A percentile compares a stretch with the other conserved stretches of the same genome.
These are phyloP conservation scores for Aspergillus proliferans DNA, from an alignment of 2,329 filamentous ascomycete species.

Conservation along the genomic window DNA sequence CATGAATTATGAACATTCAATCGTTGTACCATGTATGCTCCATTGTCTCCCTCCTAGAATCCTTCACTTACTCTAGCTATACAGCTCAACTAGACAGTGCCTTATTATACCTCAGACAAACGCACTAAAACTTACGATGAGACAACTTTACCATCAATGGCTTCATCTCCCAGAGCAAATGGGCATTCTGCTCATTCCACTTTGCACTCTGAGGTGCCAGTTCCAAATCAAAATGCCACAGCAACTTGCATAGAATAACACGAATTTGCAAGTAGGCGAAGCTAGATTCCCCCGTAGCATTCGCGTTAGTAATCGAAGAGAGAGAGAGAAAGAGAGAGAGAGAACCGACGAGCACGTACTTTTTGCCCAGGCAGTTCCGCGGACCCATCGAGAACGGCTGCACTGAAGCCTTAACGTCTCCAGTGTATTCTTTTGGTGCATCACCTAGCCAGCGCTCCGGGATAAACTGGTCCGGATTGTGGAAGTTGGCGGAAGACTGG, in stretches of 20 bases:
- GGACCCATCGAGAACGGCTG: conserved; percentile 47
- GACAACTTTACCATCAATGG: conserved; percentile 12
- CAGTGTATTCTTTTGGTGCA: not conserved
- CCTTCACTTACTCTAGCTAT: no score
- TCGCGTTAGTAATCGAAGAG: not conserved
- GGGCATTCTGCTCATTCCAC: conserved; percentile 36
- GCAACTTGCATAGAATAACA: conserved; percentile 39
- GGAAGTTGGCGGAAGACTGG: no score
- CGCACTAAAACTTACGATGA: no score
- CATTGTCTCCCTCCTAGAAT: no score
- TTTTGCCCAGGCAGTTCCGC: conserved; percentile 46
- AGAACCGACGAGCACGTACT: conserved; percentile 15
- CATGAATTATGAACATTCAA: no score
- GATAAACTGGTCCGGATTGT: conserved; percentile 36
- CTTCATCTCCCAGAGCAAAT: conserved; percentile 35
- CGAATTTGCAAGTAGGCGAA: conserved; percentile 47
- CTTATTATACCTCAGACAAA: no score
- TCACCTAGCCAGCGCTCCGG: conserved; percentile 43
- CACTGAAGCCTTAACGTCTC: conserved; percentile 23
- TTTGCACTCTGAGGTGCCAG: conserved; percentile 28
- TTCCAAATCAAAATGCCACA: conserved; percentile 45
- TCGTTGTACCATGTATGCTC: no score
- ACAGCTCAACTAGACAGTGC: no score
- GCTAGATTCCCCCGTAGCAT: conserved; percentile 14
- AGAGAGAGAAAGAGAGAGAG: conserved; percentile 18